Evolutionary conservation across 768 basidiomycete genomes (phyloP), one percentile per base, ranked within the genome.

Genomic region (Flagelloscypha sp.): DNA sequence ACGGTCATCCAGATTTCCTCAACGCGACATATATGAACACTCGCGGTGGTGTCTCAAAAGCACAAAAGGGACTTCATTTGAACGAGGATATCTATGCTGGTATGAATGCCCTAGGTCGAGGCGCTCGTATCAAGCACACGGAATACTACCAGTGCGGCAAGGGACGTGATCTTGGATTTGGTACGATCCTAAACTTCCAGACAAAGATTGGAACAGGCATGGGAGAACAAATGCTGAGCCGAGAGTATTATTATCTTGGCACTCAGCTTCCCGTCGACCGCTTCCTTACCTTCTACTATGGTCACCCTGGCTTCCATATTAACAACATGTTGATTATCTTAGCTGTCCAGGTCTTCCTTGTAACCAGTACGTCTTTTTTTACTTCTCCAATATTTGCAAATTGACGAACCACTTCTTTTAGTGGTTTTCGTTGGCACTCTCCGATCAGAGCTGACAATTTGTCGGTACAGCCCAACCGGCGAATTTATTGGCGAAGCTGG

Each of bases 151-250:
- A 97, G 62, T 98, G 94, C 53, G 93, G 94, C 32, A 97, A 98
- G 61, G 95, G 95, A 37, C 83, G 95, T 59, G 95, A 98, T 68
- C 77, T 99, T 42, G 95, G 95, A 17, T 98, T 99, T 58, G 94
- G 94, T 21, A 99, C 95, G 15, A 98, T 98, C 52, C 65, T 99
- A 50, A 99, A 99, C 61, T 99, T 99, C 84, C 85, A 90, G 71
- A 99, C 95, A 38, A 99, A 99, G 76, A 93, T 99, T 50, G 94
- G 95, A 9, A 98, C 93, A n/a, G 95, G 95, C 58, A 99, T 99
- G 95, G 95, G 95, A 24, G 95, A 99, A 57, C 95, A 99, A 61
- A 89, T 98, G 88, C 74, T 99, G 51, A 95, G 90, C 63, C 79
- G 95, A 44, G 95, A 98, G 61, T 98, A 99, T 58, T 99, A 99